Conservation (phyloP, 208 protist genomes). For the Porcisia hertigi region DNA sequence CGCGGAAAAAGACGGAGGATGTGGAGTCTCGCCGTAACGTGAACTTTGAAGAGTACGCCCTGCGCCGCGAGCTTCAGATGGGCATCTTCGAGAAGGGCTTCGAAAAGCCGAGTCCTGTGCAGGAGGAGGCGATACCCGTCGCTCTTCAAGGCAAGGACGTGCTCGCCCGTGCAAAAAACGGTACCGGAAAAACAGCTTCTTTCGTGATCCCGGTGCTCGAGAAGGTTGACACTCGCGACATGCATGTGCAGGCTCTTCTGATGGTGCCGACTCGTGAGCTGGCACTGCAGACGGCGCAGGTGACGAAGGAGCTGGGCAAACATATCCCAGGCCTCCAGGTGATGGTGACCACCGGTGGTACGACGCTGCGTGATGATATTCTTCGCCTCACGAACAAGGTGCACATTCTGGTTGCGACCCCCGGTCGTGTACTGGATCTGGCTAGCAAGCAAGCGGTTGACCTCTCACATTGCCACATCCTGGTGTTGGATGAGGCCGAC, state of each 20-base stretch:
- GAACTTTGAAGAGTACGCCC: constrained; percentile 98
- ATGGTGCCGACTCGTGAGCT: constrained; percentile 99
- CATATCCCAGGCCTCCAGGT: constrained; percentile 95
- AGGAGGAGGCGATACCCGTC: constrained; percentile 98
- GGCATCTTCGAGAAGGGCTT: constrained; percentile 99
- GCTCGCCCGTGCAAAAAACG: constrained; percentile 99
- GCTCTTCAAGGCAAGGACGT: constrained; percentile 97
- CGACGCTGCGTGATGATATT: constrained; percentile 98
- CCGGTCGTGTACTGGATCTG: constrained; percentile 98
- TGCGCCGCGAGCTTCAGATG: constrained; percentile 98
- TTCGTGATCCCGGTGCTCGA: constrained; percentile 99
- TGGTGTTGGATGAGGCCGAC: constrained; percentile 99
- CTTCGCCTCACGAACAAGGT: constrained; percentile 96
- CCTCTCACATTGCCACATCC: constrained; percentile 91
- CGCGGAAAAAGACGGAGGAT: constrained; percentile 96
- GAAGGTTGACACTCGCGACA: constrained; percentile 93
- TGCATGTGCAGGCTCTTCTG: constrained; percentile 97
- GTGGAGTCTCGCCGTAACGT: constrained; percentile 97
- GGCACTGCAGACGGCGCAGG: constrained; percentile 97
- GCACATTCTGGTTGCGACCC: constrained; percentile 99
- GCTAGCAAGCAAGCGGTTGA: constrained; percentile 95
- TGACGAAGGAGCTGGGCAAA: constrained; percentile 98
- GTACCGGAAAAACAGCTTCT: constrained; percentile 99
- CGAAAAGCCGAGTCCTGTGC: constrained; percentile 97
- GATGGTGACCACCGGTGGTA: constrained; percentile 98